A percentile compares a stretch with the other conserved stretches of the same genome.
Conservation (phyloP, 192 early-diverging fungal genomes). For the Rhizophagus prolifer region DNA sequence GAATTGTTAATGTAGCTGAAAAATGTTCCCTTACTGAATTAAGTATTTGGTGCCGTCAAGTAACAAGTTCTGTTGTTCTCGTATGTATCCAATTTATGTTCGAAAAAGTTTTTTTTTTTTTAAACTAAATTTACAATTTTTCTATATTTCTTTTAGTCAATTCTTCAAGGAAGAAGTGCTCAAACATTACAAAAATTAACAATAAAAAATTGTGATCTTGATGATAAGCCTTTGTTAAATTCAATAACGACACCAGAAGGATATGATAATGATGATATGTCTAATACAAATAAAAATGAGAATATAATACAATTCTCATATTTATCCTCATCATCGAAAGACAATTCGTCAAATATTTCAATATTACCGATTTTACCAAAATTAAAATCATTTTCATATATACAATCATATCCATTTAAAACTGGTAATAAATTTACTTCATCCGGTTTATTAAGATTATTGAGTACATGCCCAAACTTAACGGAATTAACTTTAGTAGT, state of each 20-base stretch:
- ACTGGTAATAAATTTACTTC: constrained; percentile 1
- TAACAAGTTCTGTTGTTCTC: not conserved
- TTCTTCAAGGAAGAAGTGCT: not conserved
- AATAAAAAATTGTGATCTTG: constrained; percentile 7
- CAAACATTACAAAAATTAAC: not conserved
- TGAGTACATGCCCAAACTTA: not conserved
- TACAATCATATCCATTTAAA: not conserved
- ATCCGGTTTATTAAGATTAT: not conserved
- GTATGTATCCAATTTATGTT: not conserved
- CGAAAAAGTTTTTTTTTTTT: not conserved
- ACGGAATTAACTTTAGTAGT: not conserved
- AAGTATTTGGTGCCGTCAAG: constrained; percentile 8
- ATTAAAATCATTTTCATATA: constrained; percentile 5
- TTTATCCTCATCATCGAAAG: not conserved
- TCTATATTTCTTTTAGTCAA: not conserved
- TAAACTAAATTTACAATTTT: no score
- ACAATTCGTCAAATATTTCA: not conserved
- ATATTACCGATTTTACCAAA: not conserved
- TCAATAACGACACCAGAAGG: not conserved
- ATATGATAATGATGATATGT: not conserved
- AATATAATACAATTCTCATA: not conserved
- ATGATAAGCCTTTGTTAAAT: constrained; percentile 2
- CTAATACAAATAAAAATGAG: not conserved
- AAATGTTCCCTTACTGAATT: constrained; percentile 4
- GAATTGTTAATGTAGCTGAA: not conserved